A percentile compares a stretch with the other conserved stretches of the same genome.
Evolutionary conservation across 805 yeast genomes (phyloP).

Genomic region (Spathaspora passalidarum): DNA sequence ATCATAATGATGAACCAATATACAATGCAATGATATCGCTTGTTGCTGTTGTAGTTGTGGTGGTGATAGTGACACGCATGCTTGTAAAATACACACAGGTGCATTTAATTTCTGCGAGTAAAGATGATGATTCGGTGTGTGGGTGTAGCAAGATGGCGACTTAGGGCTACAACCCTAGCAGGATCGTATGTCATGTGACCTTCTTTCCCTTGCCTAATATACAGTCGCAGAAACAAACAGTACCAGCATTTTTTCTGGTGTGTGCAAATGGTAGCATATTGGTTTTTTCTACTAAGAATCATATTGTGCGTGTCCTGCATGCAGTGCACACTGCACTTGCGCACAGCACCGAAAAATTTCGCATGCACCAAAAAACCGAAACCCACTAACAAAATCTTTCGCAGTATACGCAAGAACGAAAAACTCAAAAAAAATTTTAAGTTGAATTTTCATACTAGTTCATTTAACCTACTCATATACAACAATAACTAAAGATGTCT

Average conservation of each 20-base stretch:
- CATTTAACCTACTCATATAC: neutral
- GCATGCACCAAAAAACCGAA: neutral
- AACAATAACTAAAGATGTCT: conserved; percentile 22
- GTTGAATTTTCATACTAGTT: neutral
- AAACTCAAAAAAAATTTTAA: neutral
- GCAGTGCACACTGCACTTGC: neutral
- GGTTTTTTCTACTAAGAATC: neutral
- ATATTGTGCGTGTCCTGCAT: too few species aligned
- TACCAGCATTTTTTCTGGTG: neutral
- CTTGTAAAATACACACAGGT: too few species aligned
- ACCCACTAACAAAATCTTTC: neutral
- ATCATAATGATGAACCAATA: too few species aligned
- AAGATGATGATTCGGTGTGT: too few species aligned
- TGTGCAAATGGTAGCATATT: neutral
- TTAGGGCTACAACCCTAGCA: neutral
- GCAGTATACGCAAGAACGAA: neutral
- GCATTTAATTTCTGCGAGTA: too few species aligned
- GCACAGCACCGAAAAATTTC: neutral
- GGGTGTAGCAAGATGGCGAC: too few species aligned
- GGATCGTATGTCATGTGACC: neutral
- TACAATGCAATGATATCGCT: too few species aligned
- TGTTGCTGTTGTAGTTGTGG: too few species aligned
- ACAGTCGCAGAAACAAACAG: too few species aligned
- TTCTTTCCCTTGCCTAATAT: too few species aligned
- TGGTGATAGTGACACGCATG: too few species aligned